Conservation (phyloP, 352 stramenopile species). For the Phytophthora constricta region DNA sequence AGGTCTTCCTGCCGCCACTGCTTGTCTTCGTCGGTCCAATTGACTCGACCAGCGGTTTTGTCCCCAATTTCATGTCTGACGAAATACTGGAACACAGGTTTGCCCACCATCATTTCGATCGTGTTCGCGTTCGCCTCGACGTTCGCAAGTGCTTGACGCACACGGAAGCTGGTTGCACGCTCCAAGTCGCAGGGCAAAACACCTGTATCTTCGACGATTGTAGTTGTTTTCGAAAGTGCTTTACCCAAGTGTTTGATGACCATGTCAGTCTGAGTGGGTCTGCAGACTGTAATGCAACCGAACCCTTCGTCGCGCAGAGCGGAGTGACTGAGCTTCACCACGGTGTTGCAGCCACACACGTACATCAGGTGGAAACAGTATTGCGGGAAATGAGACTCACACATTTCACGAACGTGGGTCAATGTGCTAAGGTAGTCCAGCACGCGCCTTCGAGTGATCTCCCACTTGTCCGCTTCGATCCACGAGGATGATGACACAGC, state of each 20-base stretch:
- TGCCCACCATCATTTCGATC: slow-evolving; percentile 78
- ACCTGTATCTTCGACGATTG: slow-evolving; percentile 74
- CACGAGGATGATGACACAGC: slow-evolving; percentile 72
- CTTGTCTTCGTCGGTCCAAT: slow-evolving; percentile 73
- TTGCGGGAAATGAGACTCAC: slow-evolving; percentile 62
- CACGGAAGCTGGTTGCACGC: slow-evolving; percentile 67
- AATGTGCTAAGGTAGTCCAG: slow-evolving; percentile 82
- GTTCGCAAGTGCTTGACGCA: slow-evolving; percentile 57
- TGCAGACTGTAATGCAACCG: slow-evolving; percentile 70
- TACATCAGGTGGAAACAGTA: slow-evolving; percentile 81
- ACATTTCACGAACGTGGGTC: slow-evolving; percentile 78
- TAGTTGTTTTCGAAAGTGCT: slow-evolving; percentile 61
- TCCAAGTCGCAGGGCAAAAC: slow-evolving; percentile 75
- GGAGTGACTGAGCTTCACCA: slow-evolving; percentile 81
- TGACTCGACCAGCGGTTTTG: slow-evolving; percentile 64
- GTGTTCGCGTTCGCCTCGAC: slow-evolving; percentile 30
- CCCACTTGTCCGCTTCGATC: slow-evolving; percentile 89
- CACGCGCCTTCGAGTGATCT: slow-evolving; percentile 76
- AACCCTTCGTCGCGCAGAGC: slow-evolving; percentile 72
- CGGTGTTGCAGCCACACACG: slow-evolving; percentile 80
- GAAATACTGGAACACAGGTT: slow-evolving; percentile 70
- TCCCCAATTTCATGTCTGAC: slow-evolving; percentile 56
- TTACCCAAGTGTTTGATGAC: slow-evolving; percentile 77
- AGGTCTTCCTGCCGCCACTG: slow-evolving; percentile 67
- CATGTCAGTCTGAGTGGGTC: slow-evolving; percentile 72